Base-by-base conservation (phyloP, 2,329 filamentous ascomycete genomes). In the Colletotrichum costaricense region DNA sequence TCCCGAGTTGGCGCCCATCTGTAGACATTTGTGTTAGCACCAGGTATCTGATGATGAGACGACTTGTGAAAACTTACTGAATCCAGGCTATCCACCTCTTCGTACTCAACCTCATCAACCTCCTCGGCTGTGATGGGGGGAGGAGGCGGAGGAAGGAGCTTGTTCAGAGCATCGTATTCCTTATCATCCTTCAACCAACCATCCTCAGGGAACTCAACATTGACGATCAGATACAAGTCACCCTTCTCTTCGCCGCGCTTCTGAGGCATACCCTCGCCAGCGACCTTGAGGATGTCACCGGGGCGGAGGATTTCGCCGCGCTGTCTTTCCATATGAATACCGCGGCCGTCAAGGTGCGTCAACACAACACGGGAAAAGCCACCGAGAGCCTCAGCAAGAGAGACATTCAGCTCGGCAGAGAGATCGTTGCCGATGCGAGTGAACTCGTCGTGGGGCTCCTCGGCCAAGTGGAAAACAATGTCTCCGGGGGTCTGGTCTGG, bases 331-430 rank as follows among this genome's bases (percentile, higher is more conserved):
- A 99, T 87, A 71, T 93, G 90, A 72, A 99, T 96, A 35, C 97
- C 97, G 70, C 97, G 91, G 35, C 96, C 97, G 80, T 99, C 97
- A 9, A 99, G 91, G 82, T 99, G 97, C 78, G 93, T 97, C 75
- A 99, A 80, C 2, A 98, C 95, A 5, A 97, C 94, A 46, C 96
- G 91, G 64, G 94, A 94, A 86, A 99, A 98, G 16, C 97, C 97
- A 9, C 91, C 92, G 63, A 99, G 86, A 0, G 97, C 92, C 82
- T 99, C 97, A 11, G 91, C 91, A 16, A 99, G 87, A 4, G 93
- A 94, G 76, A 99, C 88, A 49, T 93, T 90, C 57, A 99, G 86
- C 73, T 95, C 92, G 1, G 95, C 94, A 2, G 92, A 93, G 69
- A 99, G 86, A 82, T 99, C 96, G 64, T 94, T 88, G 4, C 95